phyloP scores from a whole-genome alignment of 495 filamentous ascomycete species.

The Aspergillus saccharolyticus region DNA sequence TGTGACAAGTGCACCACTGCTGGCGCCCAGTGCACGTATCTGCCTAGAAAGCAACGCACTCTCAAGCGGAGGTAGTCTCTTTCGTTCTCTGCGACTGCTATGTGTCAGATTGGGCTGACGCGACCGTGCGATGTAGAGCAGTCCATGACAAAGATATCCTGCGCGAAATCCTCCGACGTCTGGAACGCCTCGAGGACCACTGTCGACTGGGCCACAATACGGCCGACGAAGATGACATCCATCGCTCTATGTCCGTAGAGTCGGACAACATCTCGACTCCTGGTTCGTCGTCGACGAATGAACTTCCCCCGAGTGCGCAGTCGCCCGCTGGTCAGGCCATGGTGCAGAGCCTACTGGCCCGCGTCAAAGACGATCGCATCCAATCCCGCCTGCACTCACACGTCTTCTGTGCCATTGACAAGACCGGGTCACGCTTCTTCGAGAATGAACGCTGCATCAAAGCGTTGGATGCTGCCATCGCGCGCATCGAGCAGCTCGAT shows the following conservation, averaged over 20 bases:
- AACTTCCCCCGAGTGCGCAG: neutral
- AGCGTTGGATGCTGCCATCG: constrained; percentile 14
- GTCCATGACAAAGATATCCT: constrained; percentile 13
- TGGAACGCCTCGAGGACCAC: constrained; percentile 21
- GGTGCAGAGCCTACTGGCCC: constrained; percentile 2
- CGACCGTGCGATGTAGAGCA: neutral
- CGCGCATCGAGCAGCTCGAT: constrained; percentile 8
- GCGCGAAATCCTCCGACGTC: constrained; percentile 12
- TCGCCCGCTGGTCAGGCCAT: neutral
- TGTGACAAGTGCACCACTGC: constrained; percentile 20
- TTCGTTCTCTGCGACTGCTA: neutral
- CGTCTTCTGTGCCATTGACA: constrained; percentile 16
- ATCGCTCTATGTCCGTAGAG: constrained; percentile 5
- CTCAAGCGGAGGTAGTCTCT: constrained; percentile 11
- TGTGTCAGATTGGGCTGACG: neutral
- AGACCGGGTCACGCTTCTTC: constrained; percentile 10
- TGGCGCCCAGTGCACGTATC: constrained; percentile 13
- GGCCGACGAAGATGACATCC: neutral
- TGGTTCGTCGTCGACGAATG: neutral
- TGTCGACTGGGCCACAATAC: constrained; percentile 7
- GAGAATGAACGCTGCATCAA: constrained; percentile 10
- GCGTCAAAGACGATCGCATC: constrained; percentile 8
- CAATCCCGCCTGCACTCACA: constrained; percentile 10
- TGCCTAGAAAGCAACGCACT: constrained; percentile 15
- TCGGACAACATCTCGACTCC: neutral